Conservation (phyloP, 176 grass and related monocot species). For the Ensete glaucum region DNA sequence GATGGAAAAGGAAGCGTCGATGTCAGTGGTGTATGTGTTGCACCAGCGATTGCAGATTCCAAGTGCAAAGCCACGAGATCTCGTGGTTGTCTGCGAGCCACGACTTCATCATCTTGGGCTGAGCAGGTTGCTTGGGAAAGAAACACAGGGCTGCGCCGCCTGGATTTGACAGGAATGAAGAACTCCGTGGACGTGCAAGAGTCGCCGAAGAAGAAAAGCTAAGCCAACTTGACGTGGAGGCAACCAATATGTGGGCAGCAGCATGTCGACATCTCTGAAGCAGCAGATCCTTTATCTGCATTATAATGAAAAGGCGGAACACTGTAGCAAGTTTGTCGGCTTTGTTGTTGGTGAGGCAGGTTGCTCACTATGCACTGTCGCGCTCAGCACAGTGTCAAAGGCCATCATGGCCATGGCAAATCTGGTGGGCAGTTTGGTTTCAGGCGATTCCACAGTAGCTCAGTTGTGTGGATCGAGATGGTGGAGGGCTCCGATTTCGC, state of each 20-base stretch:
- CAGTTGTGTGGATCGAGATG: too few species aligned
- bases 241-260: not conserved
- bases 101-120: not conserved
- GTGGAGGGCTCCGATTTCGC: too few species aligned
- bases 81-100: not conserved
- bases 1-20: too few species aligned
- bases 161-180: too few species aligned
- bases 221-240: conserved; percentile 1
- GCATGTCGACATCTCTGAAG: not conserved
- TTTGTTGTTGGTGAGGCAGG: not conserved
- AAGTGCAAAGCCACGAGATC: not conserved
- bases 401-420: not conserved
- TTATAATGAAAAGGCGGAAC: not conserved
- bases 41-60: too few species aligned
- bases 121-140: too few species aligned
- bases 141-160: too few species aligned
- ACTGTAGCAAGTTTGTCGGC: not conserved
- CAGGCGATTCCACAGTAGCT: too few species aligned
- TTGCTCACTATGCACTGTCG: not conserved
- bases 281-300: not conserved
- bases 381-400: not conserved
- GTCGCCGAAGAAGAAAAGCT: not conserved
- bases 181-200: too few species aligned
- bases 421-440: too few species aligned
- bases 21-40: too few species aligned